Conservation (phyloP, 2,329 filamentous ascomycete species). For the Stemphylium lycopersici region DNA sequence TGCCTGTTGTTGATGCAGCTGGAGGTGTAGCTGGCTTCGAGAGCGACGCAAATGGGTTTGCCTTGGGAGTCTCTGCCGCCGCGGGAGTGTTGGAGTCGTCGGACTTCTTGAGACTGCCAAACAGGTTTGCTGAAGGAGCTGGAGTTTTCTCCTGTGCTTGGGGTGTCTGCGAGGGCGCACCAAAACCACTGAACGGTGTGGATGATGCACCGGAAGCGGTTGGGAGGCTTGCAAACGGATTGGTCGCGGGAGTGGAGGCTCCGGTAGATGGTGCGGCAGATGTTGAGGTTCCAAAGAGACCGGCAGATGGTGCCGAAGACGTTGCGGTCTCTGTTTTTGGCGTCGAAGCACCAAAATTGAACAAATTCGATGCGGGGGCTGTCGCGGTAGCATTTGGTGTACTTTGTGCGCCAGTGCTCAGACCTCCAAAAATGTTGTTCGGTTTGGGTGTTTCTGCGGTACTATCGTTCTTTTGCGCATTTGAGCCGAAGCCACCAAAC, state of each 20-base stretch:
- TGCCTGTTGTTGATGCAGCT: slow-evolving; percentile 12
- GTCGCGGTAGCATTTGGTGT: slow-evolving; percentile 18
- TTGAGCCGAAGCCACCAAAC: slow-evolving; percentile 27
- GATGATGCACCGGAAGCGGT: slow-evolving; percentile 12
- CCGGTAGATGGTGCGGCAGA: slow-evolving; percentile 7
- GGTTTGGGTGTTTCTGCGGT: slow-evolving; percentile 10
- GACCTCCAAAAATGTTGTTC: slow-evolving; percentile 19
- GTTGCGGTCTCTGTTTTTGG: slow-evolving; percentile 19
- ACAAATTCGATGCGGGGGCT: slow-evolving; percentile 17
- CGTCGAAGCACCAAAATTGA: slow-evolving; percentile 23
- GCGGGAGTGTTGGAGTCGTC: slow-evolving; percentile 8
- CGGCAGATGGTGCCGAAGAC: slow-evolving; percentile 17
- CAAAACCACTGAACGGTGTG: slow-evolving; percentile 14
- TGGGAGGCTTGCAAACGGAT: slow-evolving; percentile 24
- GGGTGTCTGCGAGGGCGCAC: slow-evolving; percentile 15
- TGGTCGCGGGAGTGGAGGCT: slow-evolving; percentile 17
- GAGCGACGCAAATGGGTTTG: slow-evolving; percentile 27
- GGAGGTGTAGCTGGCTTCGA: slow-evolving; percentile 19
- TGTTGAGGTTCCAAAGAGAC: slow-evolving; percentile 18
- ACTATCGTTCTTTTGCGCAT: slow-evolving; percentile 19
- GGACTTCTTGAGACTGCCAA: slow-evolving; percentile 26
- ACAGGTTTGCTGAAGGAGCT: slow-evolving; percentile 19
- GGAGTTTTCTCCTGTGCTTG: slow-evolving; percentile 18
- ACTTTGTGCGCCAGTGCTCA: slow-evolving; percentile 18
- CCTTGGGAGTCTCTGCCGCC: slow-evolving; percentile 25